Percentiles rank a stretch among this genome's conserved stretches.
phyloP scores from a whole-genome alignment of 2,329 filamentous ascomycete species.

The Zarea fungicola region DNA sequence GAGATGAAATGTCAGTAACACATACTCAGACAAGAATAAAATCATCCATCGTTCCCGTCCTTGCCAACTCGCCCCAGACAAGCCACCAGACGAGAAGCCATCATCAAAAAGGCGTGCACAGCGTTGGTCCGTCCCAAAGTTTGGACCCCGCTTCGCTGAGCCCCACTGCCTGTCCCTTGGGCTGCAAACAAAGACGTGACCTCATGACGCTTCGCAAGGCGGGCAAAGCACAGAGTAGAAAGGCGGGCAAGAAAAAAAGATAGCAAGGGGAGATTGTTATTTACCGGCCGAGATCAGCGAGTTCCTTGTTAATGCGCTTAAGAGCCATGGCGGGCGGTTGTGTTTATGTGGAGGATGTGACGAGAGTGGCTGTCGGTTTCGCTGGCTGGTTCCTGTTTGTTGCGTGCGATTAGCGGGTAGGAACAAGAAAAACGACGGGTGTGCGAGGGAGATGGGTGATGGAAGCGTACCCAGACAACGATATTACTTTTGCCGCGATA shows the following conservation, averaged over 20 bases:
- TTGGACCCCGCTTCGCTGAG: conserved; percentile 32
- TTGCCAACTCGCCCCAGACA: background rate
- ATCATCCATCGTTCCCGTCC: background rate
- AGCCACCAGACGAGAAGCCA: background rate
- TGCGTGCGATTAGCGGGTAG: conserved; percentile 7
- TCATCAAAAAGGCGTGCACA: background rate
- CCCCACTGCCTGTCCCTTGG: conserved; percentile 30
- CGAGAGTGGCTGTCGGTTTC: conserved; percentile 8
- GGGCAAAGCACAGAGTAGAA: conserved; percentile 22
- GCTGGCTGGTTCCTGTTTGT: conserved; percentile 4
- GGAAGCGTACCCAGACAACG: conserved; percentile 5
- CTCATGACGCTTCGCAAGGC: conserved; percentile 13
- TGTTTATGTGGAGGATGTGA: conserved; percentile 3
- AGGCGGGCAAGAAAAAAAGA: conserved; percentile 12
- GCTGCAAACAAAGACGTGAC: conserved; percentile 20
- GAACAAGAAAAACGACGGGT: background rate
- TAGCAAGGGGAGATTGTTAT: conserved; percentile 31
- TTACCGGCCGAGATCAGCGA: conserved; percentile 85
- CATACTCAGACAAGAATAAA: conserved; percentile 18
- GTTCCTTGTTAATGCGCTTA: conserved; percentile 93
- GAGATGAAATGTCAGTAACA: conserved; percentile 5
- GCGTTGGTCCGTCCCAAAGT: conserved; percentile 14
- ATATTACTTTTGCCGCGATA: background rate
- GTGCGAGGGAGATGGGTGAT: background rate
- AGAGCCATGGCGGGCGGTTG: conserved; percentile 62